A percentile compares a stretch with the other conserved stretches of the same genome.
Evolutionary conservation across 1,284 basidiomycete genomes (phyloP).

Genomic region (Farysia itapuensis): DNA sequence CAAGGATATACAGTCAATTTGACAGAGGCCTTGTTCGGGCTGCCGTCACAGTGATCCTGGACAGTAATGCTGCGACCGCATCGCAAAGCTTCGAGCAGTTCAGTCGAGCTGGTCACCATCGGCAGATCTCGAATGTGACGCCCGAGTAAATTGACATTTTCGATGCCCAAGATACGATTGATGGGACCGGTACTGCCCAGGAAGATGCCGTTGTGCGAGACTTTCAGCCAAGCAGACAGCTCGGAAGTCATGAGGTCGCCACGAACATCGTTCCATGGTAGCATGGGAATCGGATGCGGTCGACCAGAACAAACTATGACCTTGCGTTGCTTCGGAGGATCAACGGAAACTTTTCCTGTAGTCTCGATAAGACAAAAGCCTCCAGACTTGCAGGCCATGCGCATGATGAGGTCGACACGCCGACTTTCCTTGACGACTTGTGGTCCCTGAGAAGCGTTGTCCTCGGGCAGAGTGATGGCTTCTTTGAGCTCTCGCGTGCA

Average conservation of each 20-base stretch:
- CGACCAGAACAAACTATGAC: conserved; percentile 36
- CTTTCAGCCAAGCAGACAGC: conserved; percentile 33
- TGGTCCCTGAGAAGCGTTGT: conserved; percentile 8
- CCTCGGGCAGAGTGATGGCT: conserved; percentile 21
- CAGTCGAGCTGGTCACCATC: conserved; percentile 35
- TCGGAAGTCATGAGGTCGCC: conserved; percentile 11
- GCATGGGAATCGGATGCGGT: conserved; percentile 35
- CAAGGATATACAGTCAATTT: conserved; percentile 40
- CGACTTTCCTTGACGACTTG: conserved; percentile 21
- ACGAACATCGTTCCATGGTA: conserved; percentile 36
- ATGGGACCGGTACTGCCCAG: conserved; percentile 33
- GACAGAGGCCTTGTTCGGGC: conserved; percentile 13
- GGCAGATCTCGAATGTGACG: conserved; percentile 34
- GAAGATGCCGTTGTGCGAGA: conserved; percentile 40
- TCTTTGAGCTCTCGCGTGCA: conserved; percentile 92
- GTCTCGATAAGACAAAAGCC: conserved; percentile 32
- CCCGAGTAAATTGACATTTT: conserved; percentile 27
- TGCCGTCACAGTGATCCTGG: conserved; percentile 26
- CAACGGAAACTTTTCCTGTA: conserved; percentile 31
- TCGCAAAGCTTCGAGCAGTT: conserved; percentile 27
- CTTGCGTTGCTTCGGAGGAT: conserved; percentile 40
- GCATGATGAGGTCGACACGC: conserved; percentile 35
- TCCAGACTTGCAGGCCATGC: conserved; percentile 30
- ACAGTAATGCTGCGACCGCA: conserved; percentile 30
- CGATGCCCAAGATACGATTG: conserved; percentile 30